Conservation (phyloP, 208 protist genomes). For the Leishmania lainsoni region DNA sequence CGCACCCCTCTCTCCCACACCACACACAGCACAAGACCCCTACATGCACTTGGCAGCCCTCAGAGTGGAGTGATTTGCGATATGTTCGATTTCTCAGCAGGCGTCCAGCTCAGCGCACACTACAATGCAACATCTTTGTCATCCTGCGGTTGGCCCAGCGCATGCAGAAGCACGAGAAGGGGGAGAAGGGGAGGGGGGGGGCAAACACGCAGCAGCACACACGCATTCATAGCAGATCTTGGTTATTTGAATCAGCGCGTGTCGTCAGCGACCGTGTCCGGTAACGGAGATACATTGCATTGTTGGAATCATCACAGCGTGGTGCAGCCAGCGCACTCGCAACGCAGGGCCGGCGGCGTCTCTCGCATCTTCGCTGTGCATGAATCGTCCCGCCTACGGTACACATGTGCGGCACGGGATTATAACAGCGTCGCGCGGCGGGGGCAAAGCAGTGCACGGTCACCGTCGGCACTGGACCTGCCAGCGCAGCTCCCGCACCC, state of each 20-base stretch:
- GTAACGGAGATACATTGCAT: conserved; percentile 47
- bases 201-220: not conserved
- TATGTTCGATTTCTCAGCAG: conserved; percentile 39
- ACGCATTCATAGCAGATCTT: conserved; percentile 80
- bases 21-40: not conserved
- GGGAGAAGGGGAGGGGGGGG: not conserved
- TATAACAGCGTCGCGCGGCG: conserved; percentile 11
- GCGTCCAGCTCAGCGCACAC: conserved; percentile 35
- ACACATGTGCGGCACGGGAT: conserved; percentile 35
- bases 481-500: too few species aligned
- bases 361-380: conserved; percentile 46
- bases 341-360: not conserved
- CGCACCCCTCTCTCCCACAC: too few species aligned
- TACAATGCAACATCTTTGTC: conserved; percentile 31
- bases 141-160: conserved; percentile 6
- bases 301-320: conserved; percentile 11
- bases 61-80: conserved; percentile 41
- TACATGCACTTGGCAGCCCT: conserved; percentile 6
- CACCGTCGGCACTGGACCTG: too few species aligned
- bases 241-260: conserved; percentile 66
- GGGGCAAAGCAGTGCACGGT: too few species aligned
- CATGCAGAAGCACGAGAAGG: not conserved
- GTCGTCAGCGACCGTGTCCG: conserved; percentile 59
- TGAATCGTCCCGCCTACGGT: conserved; percentile 43
- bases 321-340: not conserved